A percentile compares a stretch with the other conserved stretches of the same genome.
These are phyloP conservation scores for Penstemon eatonii DNA, from an alignment of 257 asterid species.

Conservation along the genomic window DNA sequence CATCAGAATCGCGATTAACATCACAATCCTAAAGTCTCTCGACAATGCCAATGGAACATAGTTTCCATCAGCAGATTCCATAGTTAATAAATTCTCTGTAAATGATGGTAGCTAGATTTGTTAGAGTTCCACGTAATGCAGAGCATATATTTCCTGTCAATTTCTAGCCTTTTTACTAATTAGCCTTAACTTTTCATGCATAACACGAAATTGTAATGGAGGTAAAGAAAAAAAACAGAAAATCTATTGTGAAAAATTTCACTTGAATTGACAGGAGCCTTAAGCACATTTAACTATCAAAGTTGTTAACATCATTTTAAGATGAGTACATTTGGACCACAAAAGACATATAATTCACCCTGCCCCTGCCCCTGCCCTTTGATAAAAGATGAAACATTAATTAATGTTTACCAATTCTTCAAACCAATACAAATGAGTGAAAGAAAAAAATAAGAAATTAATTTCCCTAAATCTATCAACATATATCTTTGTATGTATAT, in stretches of 20 bases:
- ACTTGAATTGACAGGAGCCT: constrained; percentile 16
- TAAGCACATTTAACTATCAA: constrained; percentile 19
- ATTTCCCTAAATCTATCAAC: constrained; percentile 12
- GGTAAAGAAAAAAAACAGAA: background rate
- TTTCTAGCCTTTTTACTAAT: too few species aligned
- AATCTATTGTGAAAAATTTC: background rate
- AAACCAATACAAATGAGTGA: constrained; percentile 24
- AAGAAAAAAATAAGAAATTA: too few species aligned
- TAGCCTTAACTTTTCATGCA: too few species aligned
- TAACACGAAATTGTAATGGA: too few species aligned
- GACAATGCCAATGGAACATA: too few species aligned
- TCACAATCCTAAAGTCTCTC: too few species aligned
- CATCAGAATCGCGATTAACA: too few species aligned
- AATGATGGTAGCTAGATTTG: too few species aligned
- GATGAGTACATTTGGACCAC: constrained; percentile 17
- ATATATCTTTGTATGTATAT: constrained; percentile 22
- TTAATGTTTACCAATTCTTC: constrained; percentile 28
- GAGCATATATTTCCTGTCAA: too few species aligned
- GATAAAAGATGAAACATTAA: constrained; percentile 22
- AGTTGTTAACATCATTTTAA: constrained; percentile 22
- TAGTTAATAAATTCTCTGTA: too few species aligned
- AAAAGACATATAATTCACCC: background rate
- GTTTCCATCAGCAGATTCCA: too few species aligned
- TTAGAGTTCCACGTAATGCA: too few species aligned
- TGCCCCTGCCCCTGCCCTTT: background rate